These are phyloP conservation scores for Lindgomyces ingoldianus DNA, from an alignment of 495 filamentous ascomycete species.

Conservation along the genomic window DNA sequence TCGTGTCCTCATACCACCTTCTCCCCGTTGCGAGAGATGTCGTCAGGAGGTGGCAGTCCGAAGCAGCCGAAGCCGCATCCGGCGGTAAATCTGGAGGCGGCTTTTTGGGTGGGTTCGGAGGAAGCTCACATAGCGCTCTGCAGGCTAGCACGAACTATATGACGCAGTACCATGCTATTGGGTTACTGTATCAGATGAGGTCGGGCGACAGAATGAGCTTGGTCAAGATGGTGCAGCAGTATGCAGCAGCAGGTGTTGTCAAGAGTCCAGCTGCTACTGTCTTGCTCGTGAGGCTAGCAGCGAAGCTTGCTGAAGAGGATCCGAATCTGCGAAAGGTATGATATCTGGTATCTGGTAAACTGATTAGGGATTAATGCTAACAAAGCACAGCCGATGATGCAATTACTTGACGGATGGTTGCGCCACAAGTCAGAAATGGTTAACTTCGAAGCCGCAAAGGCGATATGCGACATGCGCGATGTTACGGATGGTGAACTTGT, in stretches of 20 bases:
- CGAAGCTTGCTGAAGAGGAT: slow-evolving; percentile 94
- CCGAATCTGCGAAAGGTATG: slow-evolving; percentile 68
- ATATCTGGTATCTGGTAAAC: too few species aligned
- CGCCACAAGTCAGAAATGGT: slow-evolving; percentile 99
- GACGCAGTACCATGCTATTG: slow-evolving; percentile 98
- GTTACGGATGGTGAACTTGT: slow-evolving; percentile 88
- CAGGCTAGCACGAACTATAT: slow-evolving; percentile 80
- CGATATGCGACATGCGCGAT: slow-evolving; percentile 91
- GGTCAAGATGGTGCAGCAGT: slow-evolving; percentile 99
- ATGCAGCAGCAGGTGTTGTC: slow-evolving; percentile 82
- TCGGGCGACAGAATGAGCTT: slow-evolving; percentile 95
- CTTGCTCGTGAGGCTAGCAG: slow-evolving; percentile 88
- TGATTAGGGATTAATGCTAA: too few species aligned
- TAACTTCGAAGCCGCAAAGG: slow-evolving; percentile 98
- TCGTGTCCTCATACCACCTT: slow-evolving; percentile 97
- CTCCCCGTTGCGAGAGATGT: slow-evolving; percentile 94
- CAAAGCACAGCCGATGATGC: slow-evolving; percentile 35
- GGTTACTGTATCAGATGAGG: slow-evolving; percentile 96
- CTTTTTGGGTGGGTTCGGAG: slow-evolving; percentile 86
- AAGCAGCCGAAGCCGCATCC: slow-evolving; percentile 95
- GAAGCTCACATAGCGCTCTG: slow-evolving; percentile 63
- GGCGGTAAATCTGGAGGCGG: slow-evolving; percentile 82
- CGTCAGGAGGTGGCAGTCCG: slow-evolving; percentile 96
- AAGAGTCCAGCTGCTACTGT: slow-evolving; percentile 93
- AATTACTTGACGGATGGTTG: slow-evolving; percentile 39